Conservation (phyloP, 2,329 filamentous ascomycete species). For the Conoideocrella luteorostrata region DNA sequence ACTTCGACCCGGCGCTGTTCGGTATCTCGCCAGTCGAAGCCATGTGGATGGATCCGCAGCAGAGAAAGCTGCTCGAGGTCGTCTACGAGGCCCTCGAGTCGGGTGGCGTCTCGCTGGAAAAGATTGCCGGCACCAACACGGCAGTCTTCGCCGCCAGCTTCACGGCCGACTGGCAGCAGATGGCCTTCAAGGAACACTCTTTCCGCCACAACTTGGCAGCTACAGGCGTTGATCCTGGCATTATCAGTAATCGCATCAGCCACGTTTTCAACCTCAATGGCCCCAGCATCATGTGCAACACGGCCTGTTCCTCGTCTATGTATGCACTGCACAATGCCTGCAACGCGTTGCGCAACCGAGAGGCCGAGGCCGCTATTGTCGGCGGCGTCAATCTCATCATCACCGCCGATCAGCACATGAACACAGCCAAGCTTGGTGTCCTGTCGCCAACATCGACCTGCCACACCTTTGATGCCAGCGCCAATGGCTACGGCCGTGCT, state of each 20-base stretch:
- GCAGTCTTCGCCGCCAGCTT: background rate
- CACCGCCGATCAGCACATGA: conserved; percentile 16
- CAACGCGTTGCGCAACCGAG: conserved; percentile 22
- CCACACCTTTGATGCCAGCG: conserved; percentile 26
- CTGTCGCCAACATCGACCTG: conserved; percentile 18
- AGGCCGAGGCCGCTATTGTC: conserved; percentile 27
- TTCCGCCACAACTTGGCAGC: conserved; percentile 8
- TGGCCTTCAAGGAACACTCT: background rate
- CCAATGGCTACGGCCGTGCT: conserved; percentile 27
- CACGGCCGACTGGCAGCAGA: background rate
- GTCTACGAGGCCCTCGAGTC: background rate
- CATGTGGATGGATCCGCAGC: conserved; percentile 1
- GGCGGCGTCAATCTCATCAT: conserved; percentile 30
- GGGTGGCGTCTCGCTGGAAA: background rate
- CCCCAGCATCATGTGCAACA: conserved; percentile 24
- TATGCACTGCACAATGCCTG: conserved; percentile 18
- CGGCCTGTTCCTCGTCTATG: conserved; percentile 31
- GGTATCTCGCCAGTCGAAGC: background rate
- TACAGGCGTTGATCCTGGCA: conserved; percentile 26
- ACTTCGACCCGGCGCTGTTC: background rate
- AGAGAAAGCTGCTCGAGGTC: conserved; percentile 1
- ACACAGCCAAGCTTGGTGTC: conserved; percentile 14
- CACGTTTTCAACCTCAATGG: conserved; percentile 32
- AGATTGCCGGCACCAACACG: background rate
- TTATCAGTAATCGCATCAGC: conserved; percentile 30